Evolutionary conservation across 2,329 filamentous ascomycete species (phyloP), one percentile per base, ranked within the genome.

Genomic region (Rachicladosporium sp.): DNA sequence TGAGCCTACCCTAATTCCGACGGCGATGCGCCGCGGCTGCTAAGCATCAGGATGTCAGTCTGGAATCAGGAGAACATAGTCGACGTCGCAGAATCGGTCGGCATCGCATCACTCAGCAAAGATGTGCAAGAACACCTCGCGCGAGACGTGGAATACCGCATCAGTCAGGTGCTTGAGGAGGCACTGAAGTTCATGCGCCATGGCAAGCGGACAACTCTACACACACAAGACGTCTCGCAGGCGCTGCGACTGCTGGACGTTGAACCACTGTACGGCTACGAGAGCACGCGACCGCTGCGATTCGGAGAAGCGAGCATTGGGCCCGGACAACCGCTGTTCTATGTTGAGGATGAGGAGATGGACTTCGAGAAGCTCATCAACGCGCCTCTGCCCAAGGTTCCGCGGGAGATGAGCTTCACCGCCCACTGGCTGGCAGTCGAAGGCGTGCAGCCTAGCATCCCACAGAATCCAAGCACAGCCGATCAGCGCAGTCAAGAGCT

Each of bases 301-400:
- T 98, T 93, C 56, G 91, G 91, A 37, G 91, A 98, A 63, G 91
- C 91, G 3, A 93, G 84, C 42, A 68, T 98, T 44, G 91, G 91
- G 0, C 87, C 88, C 10, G 88, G 89, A 7, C 91, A 98, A 63
- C 87, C 89, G 38, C 68, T 98, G 13, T 98, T 89, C 63, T 98
- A 98, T 59, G 82, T 98, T 30, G 91, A 98, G 57, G 91, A 98
- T 59, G 91, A 98, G 57, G 91, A 98, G 67, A 81, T 96, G 40
- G 91, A 98, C 62, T 96, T 98, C 57, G 91, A 98, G 67, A 96
- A 96, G 69, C 69, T 98, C 50, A 95, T 98, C 59, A 98, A 98
- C 65, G 87, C 87, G 48, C 85, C 91, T 4, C 65, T 98, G 49
- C 91, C 91, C 19, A 95, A 93, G 62, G 88, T 98, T 23, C 91